These are phyloP conservation scores for Penicillium manginii DNA, from an alignment of 495 filamentous ascomycete species.

Conservation along the genomic window DNA sequence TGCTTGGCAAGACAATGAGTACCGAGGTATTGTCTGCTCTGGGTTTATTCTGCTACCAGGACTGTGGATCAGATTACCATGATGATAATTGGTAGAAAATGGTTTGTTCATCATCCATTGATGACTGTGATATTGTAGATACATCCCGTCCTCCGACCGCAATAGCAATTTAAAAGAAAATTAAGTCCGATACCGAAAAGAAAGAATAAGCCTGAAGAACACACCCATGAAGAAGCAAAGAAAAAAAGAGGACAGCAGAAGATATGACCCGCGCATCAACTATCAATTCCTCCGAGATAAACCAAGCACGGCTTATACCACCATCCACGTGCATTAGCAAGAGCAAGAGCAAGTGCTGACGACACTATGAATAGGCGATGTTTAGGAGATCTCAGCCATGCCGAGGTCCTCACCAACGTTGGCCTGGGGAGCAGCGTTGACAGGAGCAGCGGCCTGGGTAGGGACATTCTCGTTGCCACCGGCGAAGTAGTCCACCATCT, in stretches of 20 bases:
- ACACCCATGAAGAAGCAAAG: constrained; percentile 12
- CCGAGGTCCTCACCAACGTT: constrained; percentile 48
- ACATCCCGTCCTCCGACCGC: constrained; percentile 26
- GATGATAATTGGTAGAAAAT: not conserved
- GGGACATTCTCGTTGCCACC: constrained; percentile 45
- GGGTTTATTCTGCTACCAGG: constrained; percentile 4
- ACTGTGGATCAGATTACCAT: not conserved
- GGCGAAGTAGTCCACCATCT: constrained; percentile 89
- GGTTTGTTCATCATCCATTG: constrained; percentile 12
- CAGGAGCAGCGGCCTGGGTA: constrained; percentile 44
- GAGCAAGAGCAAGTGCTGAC: not conserved
- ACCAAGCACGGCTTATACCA: constrained; percentile 7
- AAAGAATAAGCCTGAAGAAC: constrained; percentile 20
- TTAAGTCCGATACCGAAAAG: constrained; percentile 20
- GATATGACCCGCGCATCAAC: constrained; percentile 38
- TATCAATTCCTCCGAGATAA: constrained; percentile 21
- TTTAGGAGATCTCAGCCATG: constrained; percentile 59
- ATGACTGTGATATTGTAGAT: constrained; percentile 20
- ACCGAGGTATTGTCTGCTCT: not conserved
- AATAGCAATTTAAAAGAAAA: constrained; percentile 21
- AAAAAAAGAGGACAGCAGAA: constrained; percentile 24
- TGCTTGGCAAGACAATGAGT: not conserved
- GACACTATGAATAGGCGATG: constrained; percentile 4
- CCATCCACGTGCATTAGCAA: not conserved
- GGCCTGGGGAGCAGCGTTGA: constrained; percentile 40